These are phyloP conservation scores for Adiantum capillusveneris DNA, from an alignment of 75 land plant species.

Conservation along the genomic window DNA sequence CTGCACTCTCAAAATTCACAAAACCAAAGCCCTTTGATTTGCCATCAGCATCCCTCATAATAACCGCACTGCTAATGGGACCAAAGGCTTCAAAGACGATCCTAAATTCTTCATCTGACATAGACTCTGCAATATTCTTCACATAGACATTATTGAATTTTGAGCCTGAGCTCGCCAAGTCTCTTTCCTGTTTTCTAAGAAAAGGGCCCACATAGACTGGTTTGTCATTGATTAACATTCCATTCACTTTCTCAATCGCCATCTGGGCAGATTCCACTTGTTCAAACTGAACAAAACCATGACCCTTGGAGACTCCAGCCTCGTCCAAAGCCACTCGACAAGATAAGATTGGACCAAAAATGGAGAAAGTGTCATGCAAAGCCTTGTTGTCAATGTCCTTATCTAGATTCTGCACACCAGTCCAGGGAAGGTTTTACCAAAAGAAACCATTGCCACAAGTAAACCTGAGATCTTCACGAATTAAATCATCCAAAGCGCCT, in stretches of 20 bases:
- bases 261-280: slow-evolving; percentile 51
- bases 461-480: background rate
- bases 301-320: slow-evolving; percentile 56
- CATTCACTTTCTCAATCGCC: slow-evolving; percentile 62
- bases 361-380: slow-evolving; percentile 48
- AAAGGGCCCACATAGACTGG: slow-evolving; percentile 62
- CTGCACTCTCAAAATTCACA: slow-evolving; percentile 60
- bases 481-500: background rate
- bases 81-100: slow-evolving; percentile 50
- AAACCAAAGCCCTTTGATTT: slow-evolving; percentile 68
- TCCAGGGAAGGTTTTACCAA: background rate
- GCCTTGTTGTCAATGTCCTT: slow-evolving; percentile 46
- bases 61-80: slow-evolving; percentile 53
- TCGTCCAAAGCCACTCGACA: slow-evolving; percentile 63
- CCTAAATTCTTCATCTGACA: slow-evolving; percentile 49
- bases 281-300: slow-evolving; percentile 80
- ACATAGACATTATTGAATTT: slow-evolving; percentile 79
- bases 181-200: slow-evolving; percentile 61
- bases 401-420: slow-evolving; percentile 45
- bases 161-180: slow-evolving; percentile 24
- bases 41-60: slow-evolving; percentile 64
- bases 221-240: slow-evolving; percentile 61
- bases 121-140: slow-evolving; percentile 43
- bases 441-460: background rate
- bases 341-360: slow-evolving; percentile 61